Base-by-base conservation (phyloP, 163 green algal genomes). In the Chlorella variabilis region DNA sequence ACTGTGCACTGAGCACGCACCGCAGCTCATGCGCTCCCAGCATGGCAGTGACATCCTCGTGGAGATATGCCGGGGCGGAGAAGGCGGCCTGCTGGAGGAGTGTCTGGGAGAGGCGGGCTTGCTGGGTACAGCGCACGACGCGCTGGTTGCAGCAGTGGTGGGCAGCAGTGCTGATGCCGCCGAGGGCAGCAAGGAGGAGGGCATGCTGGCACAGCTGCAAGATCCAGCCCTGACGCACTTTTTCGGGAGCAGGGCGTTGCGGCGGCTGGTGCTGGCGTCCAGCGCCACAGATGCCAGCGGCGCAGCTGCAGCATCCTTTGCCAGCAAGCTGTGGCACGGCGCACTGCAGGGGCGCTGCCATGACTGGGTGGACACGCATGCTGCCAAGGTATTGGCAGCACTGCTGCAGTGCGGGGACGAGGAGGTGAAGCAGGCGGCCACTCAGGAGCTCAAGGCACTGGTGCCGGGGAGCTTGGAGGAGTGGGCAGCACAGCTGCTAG, bases 351-450 rank as follows among this genome's bases (percentile, higher is more conserved):
- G 90, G 3, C 83, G 78, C 5, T 94, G 90, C 68, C 49, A 56
- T 33, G 56, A 83, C 38, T 90, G 85, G 85, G 80, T 90, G 29
- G 86, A 80, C 34, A 86, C 77, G 4, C 92, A 96, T 74, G 91
- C 82, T 1, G 92, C 91, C 68, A 96, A 96, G 86, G 89, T 96
- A 41, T 71, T 95, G 31, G 91, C 90, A 38, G 90, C 88, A 41
- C 27, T 95, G 73, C 23, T 91, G 59, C 70, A 86, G 8, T 88
- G 87, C 80, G 89, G 87, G 3, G 81, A 75, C 20, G 42, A 20
- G 33, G 34, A 63, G 2, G 87, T 89, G 1, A 69, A 58, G 65
- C 29, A 42, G 36, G 85, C 77, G 15, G 89, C 82, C 2, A 66
- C 49, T 4, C 83, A 79, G 54, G 82, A 90, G 78, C 68, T 90